phyloP scores from a whole-genome alignment of 2,329 filamentous ascomycete genomes.

The Alternaria arbusti region DNA sequence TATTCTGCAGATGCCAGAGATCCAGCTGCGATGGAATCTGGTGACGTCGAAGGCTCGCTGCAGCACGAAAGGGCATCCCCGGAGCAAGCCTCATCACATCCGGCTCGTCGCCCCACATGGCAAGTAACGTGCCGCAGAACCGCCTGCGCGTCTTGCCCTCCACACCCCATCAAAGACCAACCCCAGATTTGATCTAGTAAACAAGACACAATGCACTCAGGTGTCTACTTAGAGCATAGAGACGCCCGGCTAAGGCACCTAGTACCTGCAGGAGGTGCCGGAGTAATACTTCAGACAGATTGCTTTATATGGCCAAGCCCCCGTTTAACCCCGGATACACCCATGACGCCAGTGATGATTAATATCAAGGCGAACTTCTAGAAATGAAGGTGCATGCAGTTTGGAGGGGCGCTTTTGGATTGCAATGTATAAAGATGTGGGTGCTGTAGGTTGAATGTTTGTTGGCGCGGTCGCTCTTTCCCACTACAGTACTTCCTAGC shows the following conservation, averaged over 20 bases:
- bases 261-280: slow-evolving; percentile 7
- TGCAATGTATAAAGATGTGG: slow-evolving; percentile 15
- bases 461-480: slow-evolving; percentile 6
- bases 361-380: slow-evolving; percentile 14
- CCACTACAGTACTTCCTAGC: not conserved
- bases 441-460: slow-evolving; percentile 1
- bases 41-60: not conserved
- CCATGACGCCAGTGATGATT: slow-evolving; percentile 8
- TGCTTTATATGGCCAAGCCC: slow-evolving; percentile 28
- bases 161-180: not conserved
- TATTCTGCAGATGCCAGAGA: not conserved
- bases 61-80: not conserved
- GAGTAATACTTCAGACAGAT: slow-evolving; percentile 22
- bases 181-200: not conserved
- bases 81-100: not conserved
- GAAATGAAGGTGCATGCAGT: slow-evolving; percentile 15
- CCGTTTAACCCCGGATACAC: slow-evolving; percentile 16
- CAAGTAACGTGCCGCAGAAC: slow-evolving; percentile 5
- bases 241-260: slow-evolving; percentile 4
- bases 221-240: not conserved
- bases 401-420: not conserved
- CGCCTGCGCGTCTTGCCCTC: not conserved
- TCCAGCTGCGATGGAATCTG: not conserved
- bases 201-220: slow-evolving; percentile 3
- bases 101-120: slow-evolving; percentile 12